A percentile compares a stretch with the other conserved stretches of the same genome.
Conservation (phyloP, 768 basidiomycete genomes). For the Panaeolus papilionaceus region DNA sequence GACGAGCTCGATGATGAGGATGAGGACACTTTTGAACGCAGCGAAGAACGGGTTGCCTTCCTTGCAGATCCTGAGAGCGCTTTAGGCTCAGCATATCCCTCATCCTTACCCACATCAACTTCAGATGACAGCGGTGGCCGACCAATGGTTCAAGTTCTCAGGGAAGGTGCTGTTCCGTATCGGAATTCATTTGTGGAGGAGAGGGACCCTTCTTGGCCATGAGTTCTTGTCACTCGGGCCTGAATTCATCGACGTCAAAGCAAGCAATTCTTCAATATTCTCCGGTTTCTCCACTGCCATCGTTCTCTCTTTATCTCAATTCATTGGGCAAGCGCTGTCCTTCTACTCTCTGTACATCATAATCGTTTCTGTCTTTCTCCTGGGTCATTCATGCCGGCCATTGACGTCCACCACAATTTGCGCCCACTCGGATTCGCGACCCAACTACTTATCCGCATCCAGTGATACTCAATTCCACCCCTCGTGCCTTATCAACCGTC, state of each 20-base stretch:
- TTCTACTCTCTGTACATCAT: conserved; percentile 9
- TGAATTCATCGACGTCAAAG: not conserved
- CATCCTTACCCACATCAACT: not conserved
- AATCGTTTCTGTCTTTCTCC: not conserved
- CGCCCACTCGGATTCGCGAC: not conserved
- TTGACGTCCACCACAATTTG: not conserved
- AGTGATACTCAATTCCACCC: not conserved
- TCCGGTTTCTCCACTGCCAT: not conserved
- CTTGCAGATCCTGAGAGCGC: conserved; percentile 29
- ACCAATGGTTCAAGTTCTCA: conserved; percentile 9
- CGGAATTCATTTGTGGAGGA: conserved; percentile 3
- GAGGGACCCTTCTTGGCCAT: conserved; percentile 6
- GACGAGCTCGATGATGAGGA: conserved; percentile 52
- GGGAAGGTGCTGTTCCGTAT: conserved; percentile 5
- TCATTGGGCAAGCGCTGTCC: not conserved
- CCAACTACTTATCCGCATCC: not conserved
- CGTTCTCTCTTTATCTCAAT: not conserved
- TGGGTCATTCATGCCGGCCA: not conserved
- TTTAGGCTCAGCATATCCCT: not conserved
- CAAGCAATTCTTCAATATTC: too few species aligned
- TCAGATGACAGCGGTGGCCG: not conserved
- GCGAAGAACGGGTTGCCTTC: conserved; percentile 63
- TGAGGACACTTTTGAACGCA: conserved; percentile 16
- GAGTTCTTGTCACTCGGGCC: not conserved
- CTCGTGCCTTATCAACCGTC: conserved; percentile 10